Conservation (phyloP, 306 rosid species). For the Purshia tridentata region DNA sequence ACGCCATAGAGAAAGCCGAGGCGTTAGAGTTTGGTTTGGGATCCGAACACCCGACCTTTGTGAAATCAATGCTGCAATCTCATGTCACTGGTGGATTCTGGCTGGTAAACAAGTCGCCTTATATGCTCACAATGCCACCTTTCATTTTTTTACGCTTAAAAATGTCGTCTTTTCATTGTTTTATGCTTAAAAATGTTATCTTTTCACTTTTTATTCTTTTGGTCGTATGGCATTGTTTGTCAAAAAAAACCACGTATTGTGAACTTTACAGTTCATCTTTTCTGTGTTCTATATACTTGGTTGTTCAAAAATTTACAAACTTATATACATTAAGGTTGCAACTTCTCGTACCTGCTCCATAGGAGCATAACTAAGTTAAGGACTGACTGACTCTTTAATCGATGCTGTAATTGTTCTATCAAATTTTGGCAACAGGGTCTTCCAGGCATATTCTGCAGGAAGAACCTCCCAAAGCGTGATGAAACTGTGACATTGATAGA, state of each 20-base stretch:
- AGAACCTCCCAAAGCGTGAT: conserved; percentile 36
- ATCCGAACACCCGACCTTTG: conserved; percentile 36
- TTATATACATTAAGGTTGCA: background rate
- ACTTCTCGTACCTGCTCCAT: background rate
- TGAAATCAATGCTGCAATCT: conserved; percentile 56
- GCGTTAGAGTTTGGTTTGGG: conserved; percentile 35
- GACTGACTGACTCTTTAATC: background rate
- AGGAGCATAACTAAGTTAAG: background rate
- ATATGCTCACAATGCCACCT: background rate
- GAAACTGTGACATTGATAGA: conserved; percentile 40
- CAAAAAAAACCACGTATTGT: background rate
- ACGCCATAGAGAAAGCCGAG: conserved; percentile 43
- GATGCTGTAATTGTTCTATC: background rate
- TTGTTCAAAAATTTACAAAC: background rate
- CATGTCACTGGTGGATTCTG: conserved; percentile 61
- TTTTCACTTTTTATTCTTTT: background rate
- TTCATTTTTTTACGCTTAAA: too few species aligned
- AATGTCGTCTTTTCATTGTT: background rate
- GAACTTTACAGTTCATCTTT: background rate
- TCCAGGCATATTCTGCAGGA: conserved; percentile 43
- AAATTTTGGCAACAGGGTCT: conserved; percentile 38
- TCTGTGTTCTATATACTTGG: background rate
- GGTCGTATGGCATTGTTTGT: background rate
- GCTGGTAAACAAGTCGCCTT: conserved; percentile 35
- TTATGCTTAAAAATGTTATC: too few species aligned